Percentiles rank a stretch among this genome's conserved stretches.
Conservation (phyloP, 192 early-diverging fungal genomes). For the Rhizoclosmatium globosum region DNA sequence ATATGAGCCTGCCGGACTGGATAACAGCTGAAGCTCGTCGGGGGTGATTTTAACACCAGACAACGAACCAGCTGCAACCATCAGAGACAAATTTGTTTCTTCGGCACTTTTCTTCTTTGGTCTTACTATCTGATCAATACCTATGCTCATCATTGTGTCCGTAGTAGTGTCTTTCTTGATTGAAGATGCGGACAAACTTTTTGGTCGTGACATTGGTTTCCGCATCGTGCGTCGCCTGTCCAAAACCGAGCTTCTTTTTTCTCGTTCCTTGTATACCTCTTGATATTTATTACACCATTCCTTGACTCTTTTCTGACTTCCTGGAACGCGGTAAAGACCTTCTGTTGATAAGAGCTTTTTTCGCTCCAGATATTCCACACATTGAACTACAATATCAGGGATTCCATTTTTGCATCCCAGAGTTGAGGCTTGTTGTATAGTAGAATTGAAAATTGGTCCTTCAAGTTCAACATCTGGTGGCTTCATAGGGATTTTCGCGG, state of each 20-base stretch:
- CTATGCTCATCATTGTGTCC: not conserved
- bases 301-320: constrained; percentile 34
- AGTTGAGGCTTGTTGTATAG: constrained; percentile 9
- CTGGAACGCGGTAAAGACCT: constrained; percentile 44
- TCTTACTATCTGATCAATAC: not conserved
- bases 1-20: not conserved
- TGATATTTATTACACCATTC: constrained; percentile 33
- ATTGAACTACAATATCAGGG: constrained; percentile 32
- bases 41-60: not conserved
- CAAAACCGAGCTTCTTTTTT: not conserved
- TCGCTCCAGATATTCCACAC: constrained; percentile 13
- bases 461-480: not conserved
- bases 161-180: not conserved
- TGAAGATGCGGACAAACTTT: not conserved
- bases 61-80: not conserved
- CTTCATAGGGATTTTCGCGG: not conserved
- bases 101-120: not conserved
- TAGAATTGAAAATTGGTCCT: constrained; percentile 27
- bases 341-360: constrained; percentile 24
- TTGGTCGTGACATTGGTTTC: not conserved
- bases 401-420: constrained; percentile 26
- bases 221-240: not conserved
- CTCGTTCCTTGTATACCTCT: not conserved
- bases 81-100: not conserved
- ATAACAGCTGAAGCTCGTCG: not conserved